Evolutionary conservation across 306 rosid genomes (phyloP), one percentile per base, ranked within the genome.

Genomic region (Inga oerstediana): DNA sequence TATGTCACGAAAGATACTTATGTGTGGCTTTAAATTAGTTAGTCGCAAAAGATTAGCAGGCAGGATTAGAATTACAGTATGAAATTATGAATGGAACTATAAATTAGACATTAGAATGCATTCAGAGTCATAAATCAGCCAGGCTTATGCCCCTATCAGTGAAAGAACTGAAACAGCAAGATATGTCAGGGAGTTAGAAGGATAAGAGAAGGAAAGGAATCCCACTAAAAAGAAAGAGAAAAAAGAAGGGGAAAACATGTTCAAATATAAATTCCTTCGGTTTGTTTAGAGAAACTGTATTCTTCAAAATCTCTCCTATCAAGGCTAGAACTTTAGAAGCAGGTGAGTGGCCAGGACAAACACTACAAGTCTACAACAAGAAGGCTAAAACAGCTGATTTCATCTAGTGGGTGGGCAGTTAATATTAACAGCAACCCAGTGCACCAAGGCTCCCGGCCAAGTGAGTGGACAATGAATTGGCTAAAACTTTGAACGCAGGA

Each of bases 1-100:
- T 44, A 39, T 64, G 81, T 78, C 8, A 81, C 61, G 59, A 54
- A 68, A 82, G 24, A 54, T 41, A 73, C 4, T 59, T 39, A 61
- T 74, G 56, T 22, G 73, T 51, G 71, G 52, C 48, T 41, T 34
- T 46, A 56, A 58, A 58, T 76, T n/a, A 56, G 37, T 35, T 2
- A 0, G 10, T 41, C 5, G 51, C 72, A 58, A 16, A 17, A 37
- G 37, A 13, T 76, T 20, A 58, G 32, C 64, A 56, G 39, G 62
- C 0, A 11, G 34, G 27, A 24, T 24, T 11, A 58, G 15, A 61
- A 58, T 17, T 59, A 15, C 48, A 72, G 27, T 4, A 44, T 5
- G 10, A 52, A 19, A 72, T 10, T 4, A 30, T 5, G 24, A 19
- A 56, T 56, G 13, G 61, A 52, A 52, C 17, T 51, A 52, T 20